Conservation (phyloP, 768 basidiomycete genomes). For the Gloeophyllum trabeum region DNA sequence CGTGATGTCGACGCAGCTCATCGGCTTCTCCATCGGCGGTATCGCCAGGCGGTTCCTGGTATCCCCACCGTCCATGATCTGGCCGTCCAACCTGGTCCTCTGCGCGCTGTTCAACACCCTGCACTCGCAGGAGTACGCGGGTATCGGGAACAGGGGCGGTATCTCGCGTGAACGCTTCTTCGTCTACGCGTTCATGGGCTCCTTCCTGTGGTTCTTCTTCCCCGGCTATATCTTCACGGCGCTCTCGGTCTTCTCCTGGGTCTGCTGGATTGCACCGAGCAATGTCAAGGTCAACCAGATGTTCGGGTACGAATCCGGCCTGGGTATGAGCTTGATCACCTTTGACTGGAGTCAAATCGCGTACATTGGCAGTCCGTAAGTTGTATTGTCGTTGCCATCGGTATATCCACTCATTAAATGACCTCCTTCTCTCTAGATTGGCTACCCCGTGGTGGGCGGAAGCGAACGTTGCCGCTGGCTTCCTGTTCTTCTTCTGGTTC, state of each 20-base stretch:
- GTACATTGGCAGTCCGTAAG: slow-evolving; percentile 57
- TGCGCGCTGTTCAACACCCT: slow-evolving; percentile 35
- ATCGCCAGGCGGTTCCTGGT: slow-evolving; percentile 33
- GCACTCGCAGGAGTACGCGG: slow-evolving; percentile 24
- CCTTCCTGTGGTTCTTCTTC: slow-evolving; percentile 40
- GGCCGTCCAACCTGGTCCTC: slow-evolving; percentile 30
- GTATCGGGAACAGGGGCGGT: slow-evolving; percentile 31
- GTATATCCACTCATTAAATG: too few relatives aligned
- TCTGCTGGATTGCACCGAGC: slow-evolving; percentile 60
- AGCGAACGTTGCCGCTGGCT: slow-evolving; percentile 53
- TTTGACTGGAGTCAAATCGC: slow-evolving; percentile 78
- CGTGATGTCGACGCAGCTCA: slow-evolving; percentile 29
- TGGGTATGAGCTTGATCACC: slow-evolving; percentile 59
- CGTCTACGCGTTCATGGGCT: slow-evolving; percentile 25
- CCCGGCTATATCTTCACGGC: slow-evolving; percentile 61
- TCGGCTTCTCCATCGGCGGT: slow-evolving; percentile 32
- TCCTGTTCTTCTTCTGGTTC: slow-evolving; percentile 64
- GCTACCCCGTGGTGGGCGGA: slow-evolving; percentile 80
- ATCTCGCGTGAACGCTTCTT: slow-evolving; percentile 46
- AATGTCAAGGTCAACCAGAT: slow-evolving; percentile 64
- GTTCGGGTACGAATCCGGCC: slow-evolving; percentile 43
- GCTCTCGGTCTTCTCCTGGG: slow-evolving; percentile 30
- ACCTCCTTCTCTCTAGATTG: too few relatives aligned
- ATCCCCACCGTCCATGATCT: slow-evolving; percentile 31
- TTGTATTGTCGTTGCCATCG: too few relatives aligned